Conservation (phyloP, 2,329 filamentous ascomycete species). For the Aspergillus arachidicola region DNA sequence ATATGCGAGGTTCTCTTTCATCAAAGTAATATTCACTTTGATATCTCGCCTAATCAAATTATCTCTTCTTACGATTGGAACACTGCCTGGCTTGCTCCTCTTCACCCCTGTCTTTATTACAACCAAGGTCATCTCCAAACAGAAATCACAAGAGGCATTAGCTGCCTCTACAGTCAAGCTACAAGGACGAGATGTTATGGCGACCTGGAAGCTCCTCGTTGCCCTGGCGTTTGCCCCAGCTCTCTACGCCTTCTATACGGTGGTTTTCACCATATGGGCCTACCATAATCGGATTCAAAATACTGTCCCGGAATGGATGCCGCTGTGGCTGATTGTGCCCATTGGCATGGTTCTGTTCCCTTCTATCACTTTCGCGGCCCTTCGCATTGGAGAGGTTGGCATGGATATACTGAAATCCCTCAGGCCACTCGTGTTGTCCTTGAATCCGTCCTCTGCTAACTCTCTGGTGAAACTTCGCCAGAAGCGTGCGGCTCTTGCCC, state of each 20-base stretch:
- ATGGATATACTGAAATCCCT: slow-evolving; percentile 99
- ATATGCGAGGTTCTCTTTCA: slow-evolving; percentile 80
- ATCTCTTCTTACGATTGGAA: slow-evolving; percentile 72
- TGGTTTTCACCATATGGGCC: slow-evolving; percentile 73
- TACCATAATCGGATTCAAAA: slow-evolving; percentile 81
- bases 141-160: slow-evolving; percentile 80
- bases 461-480: slow-evolving; percentile 77
- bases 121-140: slow-evolving; percentile 77
- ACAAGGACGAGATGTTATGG: slow-evolving; percentile 84
- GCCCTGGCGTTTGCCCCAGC: slow-evolving; percentile 79
- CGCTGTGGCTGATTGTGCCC: slow-evolving; percentile 74
- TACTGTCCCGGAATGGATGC: slow-evolving; percentile 76
- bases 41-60: slow-evolving; percentile 82
- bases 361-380: slow-evolving; percentile 84
- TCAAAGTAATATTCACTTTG: slow-evolving; percentile 73
- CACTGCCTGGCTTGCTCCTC: slow-evolving; percentile 81
- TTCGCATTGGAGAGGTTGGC: slow-evolving; percentile 94
- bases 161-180: slow-evolving; percentile 88
- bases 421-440: slow-evolving; percentile 79
- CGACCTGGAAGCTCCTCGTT: slow-evolving; percentile 92
- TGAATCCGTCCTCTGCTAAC: slow-evolving; percentile 82
- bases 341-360: slow-evolving; percentile 81
- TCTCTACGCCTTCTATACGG: slow-evolving; percentile 79
- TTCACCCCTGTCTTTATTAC: slow-evolving; percentile 88
- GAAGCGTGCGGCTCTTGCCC: slow-evolving; percentile 72